phyloP scores from a whole-genome alignment of 1,139 yeast genomes.

The Schizosaccharomyces versatilis region DNA sequence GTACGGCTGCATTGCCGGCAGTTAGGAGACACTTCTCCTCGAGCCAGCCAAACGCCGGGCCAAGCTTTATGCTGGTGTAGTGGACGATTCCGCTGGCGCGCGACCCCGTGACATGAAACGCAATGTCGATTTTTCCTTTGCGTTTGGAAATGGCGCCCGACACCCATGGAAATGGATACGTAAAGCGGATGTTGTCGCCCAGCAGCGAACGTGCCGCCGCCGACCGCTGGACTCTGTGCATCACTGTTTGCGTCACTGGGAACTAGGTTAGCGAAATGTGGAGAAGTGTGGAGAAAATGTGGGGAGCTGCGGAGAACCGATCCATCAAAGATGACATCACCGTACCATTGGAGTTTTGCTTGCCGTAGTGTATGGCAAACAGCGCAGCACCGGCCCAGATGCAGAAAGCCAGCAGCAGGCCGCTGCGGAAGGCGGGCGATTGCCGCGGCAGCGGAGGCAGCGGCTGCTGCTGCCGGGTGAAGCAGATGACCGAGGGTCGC shows the following conservation, averaged over 20 bases:
- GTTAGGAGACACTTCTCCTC: conserved; percentile 8
- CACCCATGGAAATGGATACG: conserved; percentile 62
- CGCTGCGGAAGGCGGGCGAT: background rate
- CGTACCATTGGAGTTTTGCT: background rate
- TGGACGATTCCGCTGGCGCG: conserved; percentile 18
- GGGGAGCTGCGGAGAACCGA: too few species aligned
- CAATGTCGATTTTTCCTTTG: conserved; percentile 54
- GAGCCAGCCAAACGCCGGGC: conserved; percentile 3
- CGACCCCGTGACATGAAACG: conserved; percentile 45
- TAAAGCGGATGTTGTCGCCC: conserved; percentile 57
- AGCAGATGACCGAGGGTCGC: too few species aligned
- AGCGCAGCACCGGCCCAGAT: background rate
- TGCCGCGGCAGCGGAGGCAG: too few species aligned
- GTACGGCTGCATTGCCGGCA: background rate
- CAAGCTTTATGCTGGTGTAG: conserved; percentile 17
- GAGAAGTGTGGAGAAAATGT: too few species aligned
- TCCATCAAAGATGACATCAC: too few species aligned
- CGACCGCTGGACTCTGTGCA: conserved; percentile 59
- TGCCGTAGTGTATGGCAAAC: background rate
- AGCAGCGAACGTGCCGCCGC: conserved; percentile 38
- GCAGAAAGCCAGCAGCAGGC: background rate
- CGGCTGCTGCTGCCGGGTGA: too few species aligned
- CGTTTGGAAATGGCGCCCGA: conserved; percentile 66
- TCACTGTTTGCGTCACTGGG: background rate
- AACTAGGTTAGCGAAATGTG: too few species aligned